Percentiles rank a stretch among this genome's conserved stretches.
These are phyloP conservation scores for Pulveroboletus sp. DNA, from an alignment of 768 basidiomycete genomes.

Conservation along the genomic window DNA sequence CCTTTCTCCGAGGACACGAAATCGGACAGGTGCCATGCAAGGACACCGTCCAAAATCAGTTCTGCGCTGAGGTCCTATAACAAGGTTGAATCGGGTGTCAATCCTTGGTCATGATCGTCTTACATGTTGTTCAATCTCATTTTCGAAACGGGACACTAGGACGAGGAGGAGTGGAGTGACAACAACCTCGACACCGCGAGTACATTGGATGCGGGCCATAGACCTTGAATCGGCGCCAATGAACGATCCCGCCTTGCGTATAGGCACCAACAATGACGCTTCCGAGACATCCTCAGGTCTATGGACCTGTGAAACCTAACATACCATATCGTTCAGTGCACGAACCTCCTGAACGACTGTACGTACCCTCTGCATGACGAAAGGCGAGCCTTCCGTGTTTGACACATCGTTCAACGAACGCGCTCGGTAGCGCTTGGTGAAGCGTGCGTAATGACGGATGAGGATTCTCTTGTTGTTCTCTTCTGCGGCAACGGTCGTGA, in stretches of 20 bases:
- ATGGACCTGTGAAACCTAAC: conserved; percentile 7
- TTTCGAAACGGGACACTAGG: conserved; percentile 41
- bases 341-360: neutral
- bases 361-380: conserved; percentile 42
- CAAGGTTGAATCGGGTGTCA: conserved; percentile 6
- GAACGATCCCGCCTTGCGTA: conserved; percentile 2
- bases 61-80: conserved; percentile 37
- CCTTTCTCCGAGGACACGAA: conserved; percentile 26
- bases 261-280: conserved; percentile 2
- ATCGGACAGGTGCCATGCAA: conserved; percentile 37
- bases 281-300: neutral
- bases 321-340: neutral
- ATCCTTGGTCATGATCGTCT: conserved; percentile 13
- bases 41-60: conserved; percentile 38
- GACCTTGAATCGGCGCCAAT: neutral
- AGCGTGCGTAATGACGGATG: conserved; percentile 45
- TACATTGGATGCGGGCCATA: conserved; percentile 37
- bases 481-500: conserved; percentile 19
- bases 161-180: conserved; percentile 56
- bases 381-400: conserved; percentile 47
- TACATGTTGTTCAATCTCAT: conserved; percentile 47
- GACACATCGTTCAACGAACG: conserved; percentile 33
- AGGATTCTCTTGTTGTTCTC: conserved; percentile 21
- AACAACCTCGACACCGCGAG: conserved; percentile 37
- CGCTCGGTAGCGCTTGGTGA: conserved; percentile 47